Conservation (phyloP, 176 grass and related monocot species). For the Carex cristatella region DNA sequence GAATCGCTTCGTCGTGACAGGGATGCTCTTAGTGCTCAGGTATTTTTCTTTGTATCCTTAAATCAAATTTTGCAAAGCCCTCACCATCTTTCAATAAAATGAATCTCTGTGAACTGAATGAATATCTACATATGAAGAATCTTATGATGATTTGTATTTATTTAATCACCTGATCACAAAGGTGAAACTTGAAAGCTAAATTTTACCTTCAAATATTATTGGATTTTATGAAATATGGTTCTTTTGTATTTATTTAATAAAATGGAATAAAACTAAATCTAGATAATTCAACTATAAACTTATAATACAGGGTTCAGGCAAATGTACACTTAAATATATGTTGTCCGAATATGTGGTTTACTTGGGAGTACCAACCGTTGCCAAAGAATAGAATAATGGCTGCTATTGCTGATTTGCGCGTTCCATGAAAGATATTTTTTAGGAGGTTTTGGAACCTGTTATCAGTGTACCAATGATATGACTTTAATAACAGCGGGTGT, state of each 20-base stretch:
- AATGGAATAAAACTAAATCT: neutral
- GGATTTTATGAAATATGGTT: neutral
- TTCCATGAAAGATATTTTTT: neutral
- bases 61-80: neutral
- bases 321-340: neutral
- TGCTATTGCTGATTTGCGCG: neutral
- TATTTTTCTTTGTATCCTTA: slow-evolving; percentile 3
- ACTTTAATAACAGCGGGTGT: neutral
- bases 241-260: neutral
- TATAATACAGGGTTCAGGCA: neutral
- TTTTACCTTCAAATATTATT: neutral
- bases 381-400: neutral
- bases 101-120: neutral
- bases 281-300: neutral
- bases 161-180: neutral
- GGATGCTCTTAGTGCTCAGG: slow-evolving; percentile 51
- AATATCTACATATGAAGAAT: neutral
- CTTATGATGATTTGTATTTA: neutral
- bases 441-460: neutral
- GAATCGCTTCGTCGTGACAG: slow-evolving; percentile 50
- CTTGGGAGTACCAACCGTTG: neutral
- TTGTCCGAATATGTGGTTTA: neutral
- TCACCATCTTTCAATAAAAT: neutral
- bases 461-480: neutral
- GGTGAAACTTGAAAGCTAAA: neutral